Conservation (phyloP, 78 protist genomes). For the Anaeramoeba ignava region DNA sequence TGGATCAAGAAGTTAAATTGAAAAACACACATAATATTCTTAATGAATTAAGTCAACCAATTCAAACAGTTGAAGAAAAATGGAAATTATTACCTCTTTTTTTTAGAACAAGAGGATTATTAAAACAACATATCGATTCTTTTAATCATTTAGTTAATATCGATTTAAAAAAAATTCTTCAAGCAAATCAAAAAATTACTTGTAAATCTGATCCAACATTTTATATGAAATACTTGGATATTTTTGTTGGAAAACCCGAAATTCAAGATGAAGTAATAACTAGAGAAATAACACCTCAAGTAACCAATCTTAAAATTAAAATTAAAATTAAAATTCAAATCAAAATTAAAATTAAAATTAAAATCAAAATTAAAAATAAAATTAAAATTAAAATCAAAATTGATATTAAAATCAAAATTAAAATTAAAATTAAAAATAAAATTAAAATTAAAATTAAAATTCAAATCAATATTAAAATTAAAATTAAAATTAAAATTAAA, state of each 20-base stretch:
- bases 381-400: neutral
- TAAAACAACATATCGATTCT: slow-evolving; percentile 89
- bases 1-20: too few relatives aligned
- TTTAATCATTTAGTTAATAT: slow-evolving; percentile 76
- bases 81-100: slow-evolving; percentile 92
- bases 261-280: slow-evolving; percentile 33
- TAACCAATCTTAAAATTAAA: slow-evolving; percentile 18
- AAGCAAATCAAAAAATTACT: slow-evolving; percentile 57
- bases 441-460: neutral
- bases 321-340: neutral
- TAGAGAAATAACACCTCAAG: neutral
- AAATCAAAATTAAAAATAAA: neutral
- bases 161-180: slow-evolving; percentile 53
- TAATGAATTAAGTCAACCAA: neutral
- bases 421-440: neutral
- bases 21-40: too few relatives aligned
- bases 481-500: too few relatives aligned
- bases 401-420: neutral
- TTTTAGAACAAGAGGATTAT: slow-evolving; percentile 72
- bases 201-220: slow-evolving; percentile 65
- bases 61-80: slow-evolving; percentile 51
- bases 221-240: slow-evolving; percentile 27
- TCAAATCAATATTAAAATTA: too few relatives aligned
- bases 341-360: neutral
- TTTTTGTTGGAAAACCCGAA: slow-evolving; percentile 56